These are phyloP conservation scores for Luvunga scandens DNA, from an alignment of 345 rosid genomes.

Conservation along the genomic window DNA sequence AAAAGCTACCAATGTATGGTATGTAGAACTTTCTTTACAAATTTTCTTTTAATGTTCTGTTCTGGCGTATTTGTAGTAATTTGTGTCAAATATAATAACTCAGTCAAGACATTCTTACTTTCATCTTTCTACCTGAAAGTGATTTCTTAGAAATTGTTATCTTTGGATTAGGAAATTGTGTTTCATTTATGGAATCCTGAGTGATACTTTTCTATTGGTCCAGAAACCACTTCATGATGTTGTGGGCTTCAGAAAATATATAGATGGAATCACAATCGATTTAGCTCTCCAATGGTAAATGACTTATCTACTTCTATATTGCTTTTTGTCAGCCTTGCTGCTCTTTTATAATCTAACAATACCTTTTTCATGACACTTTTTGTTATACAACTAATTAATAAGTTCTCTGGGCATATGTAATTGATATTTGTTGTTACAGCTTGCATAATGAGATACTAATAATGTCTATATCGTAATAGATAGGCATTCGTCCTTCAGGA, in stretches of 20 bases:
- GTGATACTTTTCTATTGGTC: slow-evolving; percentile 33
- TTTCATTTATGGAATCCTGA: slow-evolving; percentile 14
- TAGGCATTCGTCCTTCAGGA: not conserved
- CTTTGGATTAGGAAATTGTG: slow-evolving; percentile 12
- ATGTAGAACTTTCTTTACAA: not conserved
- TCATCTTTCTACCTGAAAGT: not conserved
- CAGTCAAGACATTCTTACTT: not conserved
- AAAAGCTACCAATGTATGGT: not conserved
- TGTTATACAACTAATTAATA: not conserved
- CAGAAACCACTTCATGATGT: slow-evolving; percentile 89
- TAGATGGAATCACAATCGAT: slow-evolving; percentile 65
- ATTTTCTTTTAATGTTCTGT: not conserved
- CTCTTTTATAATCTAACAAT: not conserved
- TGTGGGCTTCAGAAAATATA: slow-evolving; percentile 65
- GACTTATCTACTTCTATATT: slow-evolving; percentile 10
- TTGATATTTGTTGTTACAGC: not conserved
- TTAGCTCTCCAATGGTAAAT: slow-evolving; percentile 92
- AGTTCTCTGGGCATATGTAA: not conserved
- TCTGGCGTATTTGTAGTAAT: not conserved
- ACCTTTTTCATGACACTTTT: not conserved
- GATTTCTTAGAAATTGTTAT: not conserved
- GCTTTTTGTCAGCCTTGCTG: slow-evolving; percentile 1
- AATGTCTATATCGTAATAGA: not conserved
- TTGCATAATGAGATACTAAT: not conserved
- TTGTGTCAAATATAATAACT: not conserved